phyloP scores from a whole-genome alignment of 768 basidiomycete species.

The Chalciporus piperatus region DNA sequence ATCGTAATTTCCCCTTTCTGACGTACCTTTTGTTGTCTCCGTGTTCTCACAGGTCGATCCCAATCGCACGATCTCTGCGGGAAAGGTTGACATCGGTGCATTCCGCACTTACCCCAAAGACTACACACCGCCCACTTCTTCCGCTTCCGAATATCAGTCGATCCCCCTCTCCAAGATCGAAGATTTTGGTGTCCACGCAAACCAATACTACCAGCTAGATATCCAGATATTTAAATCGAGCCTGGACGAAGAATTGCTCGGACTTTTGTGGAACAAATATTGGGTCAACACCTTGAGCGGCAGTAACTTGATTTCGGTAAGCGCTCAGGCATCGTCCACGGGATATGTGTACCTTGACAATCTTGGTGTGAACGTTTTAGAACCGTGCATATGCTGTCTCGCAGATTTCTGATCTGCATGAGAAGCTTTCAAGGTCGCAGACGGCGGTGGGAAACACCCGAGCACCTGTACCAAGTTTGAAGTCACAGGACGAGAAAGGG shows the following conservation, averaged over 20 bases:
- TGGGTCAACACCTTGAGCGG: slow-evolving; percentile 98
- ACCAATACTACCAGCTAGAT: slow-evolving; percentile 92
- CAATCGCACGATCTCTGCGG: slow-evolving; percentile 96
- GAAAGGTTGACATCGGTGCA: slow-evolving; percentile 98
- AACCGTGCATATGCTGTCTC: slow-evolving; percentile 93
- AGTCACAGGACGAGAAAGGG: slow-evolving; percentile 47
- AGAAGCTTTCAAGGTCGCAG: slow-evolving; percentile 81
- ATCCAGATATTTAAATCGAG: slow-evolving; percentile 94
- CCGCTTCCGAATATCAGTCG: slow-evolving; percentile 87
- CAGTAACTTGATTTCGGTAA: slow-evolving; percentile 86
- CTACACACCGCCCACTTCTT: slow-evolving; percentile 75
- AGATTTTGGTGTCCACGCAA: slow-evolving; percentile 98
- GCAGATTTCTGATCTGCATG: slow-evolving; percentile 84
- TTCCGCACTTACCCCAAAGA: slow-evolving; percentile 97
- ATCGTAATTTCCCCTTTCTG: not conserved
- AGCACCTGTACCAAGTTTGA: slow-evolving; percentile 49
- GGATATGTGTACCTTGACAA: not conserved
- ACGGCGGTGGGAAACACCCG: slow-evolving; percentile 55
- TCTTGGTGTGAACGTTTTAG: slow-evolving; percentile 38
- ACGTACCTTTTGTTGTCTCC: not conserved
- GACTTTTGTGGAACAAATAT: slow-evolving; percentile 97
- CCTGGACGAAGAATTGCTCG: slow-evolving; percentile 83
- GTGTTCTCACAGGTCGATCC: slow-evolving; percentile 75
- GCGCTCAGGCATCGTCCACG: slow-evolving; percentile 18
- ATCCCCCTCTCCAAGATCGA: slow-evolving; percentile 97